Evolutionary conservation across 345 rosid species (phyloP), one percentile per base, ranked within the genome.

Genomic region (Brassica cretica): DNA sequence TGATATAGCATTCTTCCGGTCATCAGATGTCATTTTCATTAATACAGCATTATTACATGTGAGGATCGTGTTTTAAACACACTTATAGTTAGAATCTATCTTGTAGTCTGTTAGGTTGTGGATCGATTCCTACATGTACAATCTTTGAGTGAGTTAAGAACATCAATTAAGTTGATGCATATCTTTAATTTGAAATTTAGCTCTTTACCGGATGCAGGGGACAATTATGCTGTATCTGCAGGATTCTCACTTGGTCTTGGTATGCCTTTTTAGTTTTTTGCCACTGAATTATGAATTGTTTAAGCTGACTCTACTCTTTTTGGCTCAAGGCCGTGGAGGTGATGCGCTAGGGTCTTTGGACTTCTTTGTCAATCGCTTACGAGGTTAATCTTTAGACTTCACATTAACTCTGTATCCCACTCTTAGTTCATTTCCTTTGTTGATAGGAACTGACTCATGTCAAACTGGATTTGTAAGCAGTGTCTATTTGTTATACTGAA

Each of bases 211-310:
- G 24, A 97, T 84, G 90, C 91, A 67, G 99, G 99, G 75, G 99
- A 94, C 81, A 94, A 94, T 80, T 89, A 94, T 90, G 98, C 96
- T 80, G 94, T 91, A 80, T 89, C 98, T 84, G 98, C 98, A n/a
- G 99, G 99, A 78, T 91, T 92, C 84, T 78, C 99, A 51, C 77
- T 94, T 82, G 99, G 99, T 84, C 97, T 94, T 82, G 95, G 99
- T 94, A 89, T 70, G 88, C 58, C 60, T 60, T 58, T 32, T 81
- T 76, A 24, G 37, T 15, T 67, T 56, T 64, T 24, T 29, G 70
- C 56, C 76, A 69, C 37, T 37, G 66, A 8, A 5, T 5, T 19
- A 14, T 64, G 39, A 39, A 64, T 24, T 27, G 25, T 33, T 33
- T 33, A 5, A 61, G 30, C 63, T 51, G 44, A 80, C 75, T 55